A percentile compares a stretch with the other conserved stretches of the same genome.
phyloP scores from a whole-genome alignment of 2,329 filamentous ascomycete species.

The Ascocoryne sarcoides region DNA sequence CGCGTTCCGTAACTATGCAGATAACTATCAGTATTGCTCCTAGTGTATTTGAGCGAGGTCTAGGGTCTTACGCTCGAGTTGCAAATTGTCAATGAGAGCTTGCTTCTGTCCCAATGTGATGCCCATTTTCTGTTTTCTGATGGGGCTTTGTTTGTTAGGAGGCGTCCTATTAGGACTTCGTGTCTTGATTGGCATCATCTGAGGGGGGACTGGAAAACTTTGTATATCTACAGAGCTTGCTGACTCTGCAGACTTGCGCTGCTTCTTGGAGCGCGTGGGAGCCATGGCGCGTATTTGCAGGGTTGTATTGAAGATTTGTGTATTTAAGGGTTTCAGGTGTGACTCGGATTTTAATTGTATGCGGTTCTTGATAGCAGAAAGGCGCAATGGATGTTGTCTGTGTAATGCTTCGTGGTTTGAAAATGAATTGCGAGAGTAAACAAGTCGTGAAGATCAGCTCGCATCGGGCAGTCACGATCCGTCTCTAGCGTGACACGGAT shows the following conservation, averaged over 20 bases:
- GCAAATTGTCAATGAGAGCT: constrained; percentile 78
- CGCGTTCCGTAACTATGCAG: constrained; percentile 69
- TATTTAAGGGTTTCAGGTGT: neutral
- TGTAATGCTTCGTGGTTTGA: neutral
- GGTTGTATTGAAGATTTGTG: constrained; percentile 19
- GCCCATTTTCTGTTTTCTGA: constrained; percentile 50
- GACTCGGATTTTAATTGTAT: neutral
- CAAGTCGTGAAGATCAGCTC: too few relatives aligned
- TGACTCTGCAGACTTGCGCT: constrained; percentile 36
- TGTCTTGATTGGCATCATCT: constrained; percentile 30
- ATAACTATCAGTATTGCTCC: neutral
- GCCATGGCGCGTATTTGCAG: constrained; percentile 32
- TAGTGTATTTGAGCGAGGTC: neutral
- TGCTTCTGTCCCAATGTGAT: constrained; percentile 71
- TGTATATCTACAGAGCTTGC: constrained; percentile 21
- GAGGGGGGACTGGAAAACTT: constrained; percentile 22
- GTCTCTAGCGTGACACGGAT: constrained; percentile 20
- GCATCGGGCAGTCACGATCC: too few relatives aligned
- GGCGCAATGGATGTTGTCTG: neutral
- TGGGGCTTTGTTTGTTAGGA: constrained; percentile 48
- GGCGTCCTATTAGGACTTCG: constrained; percentile 27
- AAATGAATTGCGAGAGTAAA: constrained; percentile 33
- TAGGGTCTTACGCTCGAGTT: constrained; percentile 71
- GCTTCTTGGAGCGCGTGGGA: constrained; percentile 37
- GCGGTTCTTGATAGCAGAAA: neutral